Base-by-base conservation (phyloP, 257 asterid genomes). In the Sherardia arvensis region DNA sequence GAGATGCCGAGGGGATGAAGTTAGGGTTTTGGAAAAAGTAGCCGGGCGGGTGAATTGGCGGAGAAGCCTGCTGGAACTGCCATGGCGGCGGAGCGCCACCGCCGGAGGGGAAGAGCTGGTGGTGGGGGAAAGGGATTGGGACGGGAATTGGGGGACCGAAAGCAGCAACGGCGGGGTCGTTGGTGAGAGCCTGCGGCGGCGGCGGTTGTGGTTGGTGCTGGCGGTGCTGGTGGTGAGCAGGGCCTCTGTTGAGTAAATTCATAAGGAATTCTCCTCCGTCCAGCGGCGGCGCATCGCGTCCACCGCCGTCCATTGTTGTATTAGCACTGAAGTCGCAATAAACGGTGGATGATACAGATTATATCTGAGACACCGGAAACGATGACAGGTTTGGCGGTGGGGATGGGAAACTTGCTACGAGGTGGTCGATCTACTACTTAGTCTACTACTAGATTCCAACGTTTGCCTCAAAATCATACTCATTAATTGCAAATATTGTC, bases 151-250 rank as follows among this genome's bases (percentile, higher is more conserved):
- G 33, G 67, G 87, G 89, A 0, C 96, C 94, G 9, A 84, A 80
- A 22, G 91, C 85, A 14, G 96, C 95, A 28, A 91, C 91, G 57
- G 96, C 96, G 17, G 98, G 98, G 70, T 91, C 96, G 66, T 74
- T 82, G 0, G 85, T 25, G 59, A 81, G 77, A 22, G 66, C 59
- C 32, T 74, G 74, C 8, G 68, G 74, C 1, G 71, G 27, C 4
- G 74, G 69, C 5, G 54, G 29, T 4, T 68, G 59, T 3, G 71
- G 69, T 5, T 72, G 29, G 73, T 40, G 17, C 18, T 34, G 69
- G 3, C 3, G 18, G 32, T 20, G 60, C 9, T 9, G 66, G 69
- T 67, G 77, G 32, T 71, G 71, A 7, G 83, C 68, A 7, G 81
- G 86, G 0, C 64, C 78, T 2, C 80, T 81, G 59, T 15, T 43